phyloP scores from a whole-genome alignment of 1,284 basidiomycete species.

The Malassezia caprae region DNA sequence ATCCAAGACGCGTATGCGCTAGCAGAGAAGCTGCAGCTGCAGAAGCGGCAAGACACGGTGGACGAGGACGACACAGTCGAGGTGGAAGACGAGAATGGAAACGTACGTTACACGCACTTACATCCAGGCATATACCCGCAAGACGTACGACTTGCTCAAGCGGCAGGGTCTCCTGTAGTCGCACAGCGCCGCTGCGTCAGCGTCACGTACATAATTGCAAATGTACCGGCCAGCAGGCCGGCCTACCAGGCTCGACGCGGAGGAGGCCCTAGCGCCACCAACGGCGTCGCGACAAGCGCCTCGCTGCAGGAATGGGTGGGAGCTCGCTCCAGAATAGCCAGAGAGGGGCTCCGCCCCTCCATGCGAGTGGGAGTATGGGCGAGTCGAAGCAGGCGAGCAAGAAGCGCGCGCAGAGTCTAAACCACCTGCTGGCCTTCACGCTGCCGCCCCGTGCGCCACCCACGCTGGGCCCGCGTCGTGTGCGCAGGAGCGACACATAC shows the following conservation, averaged over 20 bases:
- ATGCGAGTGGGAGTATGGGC: neutral
- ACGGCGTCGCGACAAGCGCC: neutral
- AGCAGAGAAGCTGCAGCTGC: constrained; percentile 38
- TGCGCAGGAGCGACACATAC: constrained; percentile 20
- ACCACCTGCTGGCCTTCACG: constrained; percentile 44
- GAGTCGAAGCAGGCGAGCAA: constrained; percentile 8
- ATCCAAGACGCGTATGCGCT: constrained; percentile 85
- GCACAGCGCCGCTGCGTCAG: neutral
- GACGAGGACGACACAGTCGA: constrained; percentile 38
- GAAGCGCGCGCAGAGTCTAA: constrained; percentile 34
- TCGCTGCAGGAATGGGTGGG: neutral
- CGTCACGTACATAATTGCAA: constrained; percentile 1
- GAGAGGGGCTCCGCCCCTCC: neutral
- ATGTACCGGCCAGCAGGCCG: neutral
- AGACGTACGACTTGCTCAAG: constrained; percentile 47
- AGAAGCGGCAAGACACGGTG: constrained; percentile 23
- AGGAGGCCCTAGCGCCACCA: constrained; percentile 1
- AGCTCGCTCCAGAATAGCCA: neutral
- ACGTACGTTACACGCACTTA: constrained; percentile 18
- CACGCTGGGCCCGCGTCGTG: constrained; percentile 26
- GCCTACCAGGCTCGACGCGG: neutral
- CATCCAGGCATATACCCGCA: constrained; percentile 37
- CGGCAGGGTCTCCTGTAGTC: constrained; percentile 41
- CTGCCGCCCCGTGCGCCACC: constrained; percentile 40
- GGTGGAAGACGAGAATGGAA: constrained; percentile 45